Evolutionary conservation across 2,329 filamentous ascomycete species (phyloP), one percentile per base, ranked within the genome.

Genomic region (Neonectria neomacrospora): DNA sequence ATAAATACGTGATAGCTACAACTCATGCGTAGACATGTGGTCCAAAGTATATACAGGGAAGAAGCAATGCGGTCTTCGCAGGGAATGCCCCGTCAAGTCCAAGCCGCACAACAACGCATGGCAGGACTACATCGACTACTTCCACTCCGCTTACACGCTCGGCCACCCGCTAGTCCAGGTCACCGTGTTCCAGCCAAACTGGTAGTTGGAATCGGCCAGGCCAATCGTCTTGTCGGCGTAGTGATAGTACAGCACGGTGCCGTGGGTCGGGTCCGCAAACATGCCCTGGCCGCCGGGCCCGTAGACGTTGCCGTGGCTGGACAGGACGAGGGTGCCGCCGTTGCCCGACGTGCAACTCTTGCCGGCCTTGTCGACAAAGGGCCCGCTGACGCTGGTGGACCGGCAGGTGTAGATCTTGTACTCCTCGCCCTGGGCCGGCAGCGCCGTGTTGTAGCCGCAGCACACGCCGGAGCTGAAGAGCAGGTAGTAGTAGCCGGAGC

Each of bases 361-460:
- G 2, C 88, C 88, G 53, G 72, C 73, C 58, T 82, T 77, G 69
- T 91, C 89, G 26, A 84, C 85, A 70, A 88, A 92, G 1, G 79
- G 79, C 0, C 86, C 81, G 2, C 80, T 85, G 5, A 83, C 80
- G 7, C 77, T 80, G 1, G 75, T 79, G 4, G 84, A 86, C n/a
- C 88, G 79, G 77, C 89, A 91, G 26, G 90, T 87, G 71, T 84
- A 85, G 73, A 91, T 88, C 73, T 85, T 86, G 75, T 91, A 91
- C 76, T 91, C 89, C n/a, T 79, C 78, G 4, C 88, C 89, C 0
- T 79, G 52, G 0, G 86, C 82, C 0, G 88, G 87, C 58, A 73
- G 77, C 57, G 69, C 78, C 0, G 72, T 74, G 66, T 89, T 84
- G 66, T 86, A 89, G n/a, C 79, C 80, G 66, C 90, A 91, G 80